Conservation (phyloP, 2,329 filamentous ascomycete genomes). For the Exophiala oligosperma region DNA sequence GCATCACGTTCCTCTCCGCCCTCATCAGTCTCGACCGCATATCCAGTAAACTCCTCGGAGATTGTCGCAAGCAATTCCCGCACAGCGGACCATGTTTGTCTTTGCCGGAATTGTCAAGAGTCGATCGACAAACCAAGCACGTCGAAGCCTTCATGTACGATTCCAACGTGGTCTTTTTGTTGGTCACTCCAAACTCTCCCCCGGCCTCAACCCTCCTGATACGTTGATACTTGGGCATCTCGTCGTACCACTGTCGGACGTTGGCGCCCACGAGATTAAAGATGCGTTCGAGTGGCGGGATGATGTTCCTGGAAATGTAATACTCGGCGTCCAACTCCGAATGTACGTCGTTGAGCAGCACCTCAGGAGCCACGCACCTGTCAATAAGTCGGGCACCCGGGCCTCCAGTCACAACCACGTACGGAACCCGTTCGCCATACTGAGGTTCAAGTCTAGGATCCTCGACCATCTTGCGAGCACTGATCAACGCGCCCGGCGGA, state of each 20-base stretch:
- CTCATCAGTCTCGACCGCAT: constrained; percentile 63
- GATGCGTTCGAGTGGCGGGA: constrained; percentile 91
- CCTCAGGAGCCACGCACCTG: constrained; percentile 85
- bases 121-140: constrained; percentile 73
- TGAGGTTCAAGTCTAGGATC: constrained; percentile 88
- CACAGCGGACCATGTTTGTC: constrained; percentile 36
- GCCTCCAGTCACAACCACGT: constrained; percentile 86
- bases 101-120: constrained; percentile 53
- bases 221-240: constrained; percentile 89
- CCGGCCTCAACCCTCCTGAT: constrained; percentile 61
- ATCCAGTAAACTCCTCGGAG: constrained; percentile 60
- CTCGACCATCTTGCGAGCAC: constrained; percentile 78
- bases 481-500: constrained; percentile 86
- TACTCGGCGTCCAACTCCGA: constrained; percentile 89
- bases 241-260: constrained; percentile 87
- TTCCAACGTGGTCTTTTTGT: constrained; percentile 73
- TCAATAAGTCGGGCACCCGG: constrained; percentile 84
- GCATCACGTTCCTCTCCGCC: constrained; percentile 63
- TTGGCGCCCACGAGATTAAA: constrained; percentile 96
- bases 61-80: constrained; percentile 36
- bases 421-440: constrained; percentile 92
- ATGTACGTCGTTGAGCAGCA: constrained; percentile 72
- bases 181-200: constrained; percentile 36
- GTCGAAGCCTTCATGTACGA: constrained; percentile 82
- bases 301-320: constrained; percentile 94